Evolutionary conservation across 805 yeast species (phyloP), one percentile per base, ranked within the genome.

Genomic region (Ogataea trehalophila): DNA sequence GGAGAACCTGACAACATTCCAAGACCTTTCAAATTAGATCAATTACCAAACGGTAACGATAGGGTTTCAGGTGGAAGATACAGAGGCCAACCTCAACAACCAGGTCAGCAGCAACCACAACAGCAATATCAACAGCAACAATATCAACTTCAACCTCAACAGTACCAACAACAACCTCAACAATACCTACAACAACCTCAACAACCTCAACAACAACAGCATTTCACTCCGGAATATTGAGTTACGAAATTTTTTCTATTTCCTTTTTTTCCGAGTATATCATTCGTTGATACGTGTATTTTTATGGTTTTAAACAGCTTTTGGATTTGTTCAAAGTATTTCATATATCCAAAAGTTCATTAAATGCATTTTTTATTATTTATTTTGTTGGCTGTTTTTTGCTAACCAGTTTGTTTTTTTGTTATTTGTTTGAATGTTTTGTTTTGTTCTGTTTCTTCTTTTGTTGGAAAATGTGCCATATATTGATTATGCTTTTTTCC

Each of bases 11-110:
- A 78, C 18, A 73, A 81, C 18, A 86, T 90, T 48, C 97, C 97
- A 60, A 81, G 82, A 64, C 96, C 96, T n/a, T 85, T 88, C 76
- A 87, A 87, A 59, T 77, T 86, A 49, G 85, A 85, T 29, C 55
- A 74, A 68, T 52, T 66, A 61, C 66, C 63, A n/a, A 56, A 53
- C 45, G 63, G 60, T 47, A 60, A 58, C 53, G 64, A 61, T 45
- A 60, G 58, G 51, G 31, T 26, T 26, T 26, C 31, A 9, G 31
- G 31, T 9, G 52, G 53, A 45, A 57, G 60, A 50, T 59, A 60
- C 51, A 60, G 58, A 35, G 61, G 63, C 37, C 69, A 60, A 45
- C 63, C 63, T 33, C 55, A 50, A 43, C 70, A 63, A 46, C 67
- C 57, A 18, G 62, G 50, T 22, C 51, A 50, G 13, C 65, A 55